Evolutionary conservation across 73 alveolate genomes (phyloP).

Genomic region (Diophrys sp.): DNA sequence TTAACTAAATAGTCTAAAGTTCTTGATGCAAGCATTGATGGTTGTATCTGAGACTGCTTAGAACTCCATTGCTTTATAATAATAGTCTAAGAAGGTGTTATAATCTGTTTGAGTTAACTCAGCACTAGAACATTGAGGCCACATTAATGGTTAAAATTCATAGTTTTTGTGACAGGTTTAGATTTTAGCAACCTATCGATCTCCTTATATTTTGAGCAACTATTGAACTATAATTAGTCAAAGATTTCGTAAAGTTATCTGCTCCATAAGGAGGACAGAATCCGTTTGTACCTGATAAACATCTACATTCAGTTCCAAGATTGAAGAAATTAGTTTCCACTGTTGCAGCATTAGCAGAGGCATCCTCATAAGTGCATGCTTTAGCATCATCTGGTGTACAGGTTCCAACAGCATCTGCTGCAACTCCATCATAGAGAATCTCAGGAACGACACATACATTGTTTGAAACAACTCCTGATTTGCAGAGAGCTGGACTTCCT

Average conservation of each 20-base stretch:
- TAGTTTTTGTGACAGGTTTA: constrained; percentile 3
- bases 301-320: neutral
- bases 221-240: neutral
- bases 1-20: neutral
- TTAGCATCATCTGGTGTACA: constrained; percentile 2
- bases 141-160: neutral
- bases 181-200: no score
- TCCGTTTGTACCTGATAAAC: neutral
- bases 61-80: neutral
- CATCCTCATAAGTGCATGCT: neutral
- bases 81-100: neutral
- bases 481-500: neutral
- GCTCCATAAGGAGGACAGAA: constrained; percentile 5
- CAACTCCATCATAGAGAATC: neutral
- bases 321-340: neutral
- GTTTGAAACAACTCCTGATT: neutral
- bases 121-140: neutral
- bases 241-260: neutral
- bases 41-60: neutral
- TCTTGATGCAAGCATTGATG: neutral
- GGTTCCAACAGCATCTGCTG: no score
- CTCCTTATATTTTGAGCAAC: neutral
- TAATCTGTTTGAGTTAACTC: neutral
- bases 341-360: neutral
- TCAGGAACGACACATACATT: neutral